Percentiles rank a stretch among this genome's conserved stretches.
phyloP scores from a whole-genome alignment of 1,284 basidiomycete species.

The Ganoderma boninense region DNA sequence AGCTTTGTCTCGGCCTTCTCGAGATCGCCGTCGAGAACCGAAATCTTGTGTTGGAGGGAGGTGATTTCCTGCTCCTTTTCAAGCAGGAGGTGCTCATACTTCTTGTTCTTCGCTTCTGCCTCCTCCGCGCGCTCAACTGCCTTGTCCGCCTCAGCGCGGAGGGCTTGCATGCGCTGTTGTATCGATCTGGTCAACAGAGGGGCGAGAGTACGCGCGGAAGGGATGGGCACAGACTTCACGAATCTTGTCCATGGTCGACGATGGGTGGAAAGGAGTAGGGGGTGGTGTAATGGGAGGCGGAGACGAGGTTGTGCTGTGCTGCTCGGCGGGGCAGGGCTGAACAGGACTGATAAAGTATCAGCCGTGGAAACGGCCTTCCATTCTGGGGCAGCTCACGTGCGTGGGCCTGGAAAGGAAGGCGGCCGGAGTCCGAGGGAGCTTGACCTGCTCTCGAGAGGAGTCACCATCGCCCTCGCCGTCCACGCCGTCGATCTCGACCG shows the following conservation, averaged over 20 bases:
- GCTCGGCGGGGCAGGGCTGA: constrained; percentile 37
- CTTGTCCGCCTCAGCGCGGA: constrained; percentile 89
- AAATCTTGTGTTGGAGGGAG: constrained; percentile 84
- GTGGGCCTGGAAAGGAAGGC: constrained; percentile 7
- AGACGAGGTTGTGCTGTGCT: constrained; percentile 31
- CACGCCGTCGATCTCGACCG: constrained; percentile 16
- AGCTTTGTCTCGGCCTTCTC: constrained; percentile 85
- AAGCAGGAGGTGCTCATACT: constrained; percentile 81
- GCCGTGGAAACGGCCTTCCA: constrained; percentile 41
- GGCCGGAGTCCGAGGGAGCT: constrained; percentile 13
- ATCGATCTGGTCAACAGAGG: constrained; percentile 14
- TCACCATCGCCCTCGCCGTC: constrained; percentile 22
- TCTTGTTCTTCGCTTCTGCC: constrained; percentile 90
- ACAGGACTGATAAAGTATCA: constrained; percentile 43
- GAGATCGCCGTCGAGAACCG: constrained; percentile 75
- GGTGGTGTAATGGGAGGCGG: constrained; percentile 27
- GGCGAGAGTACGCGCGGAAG: not conserved
- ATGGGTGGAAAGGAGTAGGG: constrained; percentile 27
- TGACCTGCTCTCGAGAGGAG: constrained; percentile 21
- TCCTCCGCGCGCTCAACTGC: constrained; percentile 83
- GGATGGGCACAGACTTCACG: constrained; percentile 61
- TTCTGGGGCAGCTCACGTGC: constrained; percentile 23
- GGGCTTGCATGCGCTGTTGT: constrained; percentile 68
- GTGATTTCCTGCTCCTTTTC: constrained; percentile 90
- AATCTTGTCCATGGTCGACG: constrained; percentile 73